Evolutionary conservation across 129 eudicot species (phyloP).

Genomic region (Artemisia tridentata): DNA sequence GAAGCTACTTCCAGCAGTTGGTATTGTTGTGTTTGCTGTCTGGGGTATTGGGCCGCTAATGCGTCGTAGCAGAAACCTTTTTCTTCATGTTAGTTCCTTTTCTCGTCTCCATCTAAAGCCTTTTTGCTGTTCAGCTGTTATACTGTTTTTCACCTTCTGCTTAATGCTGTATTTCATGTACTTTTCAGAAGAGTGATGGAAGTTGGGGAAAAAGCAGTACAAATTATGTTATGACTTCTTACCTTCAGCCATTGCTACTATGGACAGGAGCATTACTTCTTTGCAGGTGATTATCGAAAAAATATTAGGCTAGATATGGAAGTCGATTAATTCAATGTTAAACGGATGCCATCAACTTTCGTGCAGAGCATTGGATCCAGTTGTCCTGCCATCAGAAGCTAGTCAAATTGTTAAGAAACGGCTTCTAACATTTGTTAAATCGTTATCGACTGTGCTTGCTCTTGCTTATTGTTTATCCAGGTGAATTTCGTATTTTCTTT

Average conservation of each 20-base stretch:
- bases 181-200: constrained; percentile 64
- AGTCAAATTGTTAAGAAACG: constrained; percentile 79
- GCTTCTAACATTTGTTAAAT: constrained; percentile 77
- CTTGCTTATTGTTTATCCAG: constrained; percentile 89
- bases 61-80: constrained; percentile 59
- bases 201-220: constrained; percentile 83
- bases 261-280: constrained; percentile 89
- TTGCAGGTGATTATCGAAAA: constrained; percentile 60
- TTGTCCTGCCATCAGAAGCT: constrained; percentile 81
- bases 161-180: constrained; percentile 12
- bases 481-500: constrained; percentile 30
- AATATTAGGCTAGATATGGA: not conserved
- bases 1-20: constrained; percentile 79
- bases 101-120: constrained; percentile 4
- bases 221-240: constrained; percentile 72
- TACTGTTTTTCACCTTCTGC: not conserved
- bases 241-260: constrained; percentile 80
- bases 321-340: constrained; percentile 8
- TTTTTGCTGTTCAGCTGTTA: not conserved
- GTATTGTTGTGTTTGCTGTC: constrained; percentile 67
- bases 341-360: constrained; percentile 18
- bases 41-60: constrained; percentile 91
- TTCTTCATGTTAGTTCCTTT: constrained; percentile 57
- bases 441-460: constrained; percentile 90
- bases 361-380: constrained; percentile 81